Conservation (phyloP, 371 early-diverging fungal species). For the Fennellomyces sp. region DNA sequence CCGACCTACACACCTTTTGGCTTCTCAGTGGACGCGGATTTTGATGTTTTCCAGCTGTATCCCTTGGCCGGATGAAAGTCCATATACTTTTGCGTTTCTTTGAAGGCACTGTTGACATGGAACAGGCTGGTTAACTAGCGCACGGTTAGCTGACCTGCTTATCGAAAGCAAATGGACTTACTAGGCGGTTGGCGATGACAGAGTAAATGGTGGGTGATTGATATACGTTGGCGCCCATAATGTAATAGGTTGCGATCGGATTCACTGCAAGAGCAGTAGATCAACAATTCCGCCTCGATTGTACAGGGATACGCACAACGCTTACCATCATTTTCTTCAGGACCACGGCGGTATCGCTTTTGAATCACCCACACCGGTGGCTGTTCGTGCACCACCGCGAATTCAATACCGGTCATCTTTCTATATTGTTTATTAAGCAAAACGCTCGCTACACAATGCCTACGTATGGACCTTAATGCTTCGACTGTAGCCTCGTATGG, state of each 20-base stretch:
- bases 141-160: no score
- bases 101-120: slow-evolving; percentile 73
- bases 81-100: slow-evolving; percentile 63
- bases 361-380: slow-evolving; percentile 86
- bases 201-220: slow-evolving; percentile 88
- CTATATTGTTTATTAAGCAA: slow-evolving; percentile 33
- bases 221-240: slow-evolving; percentile 90
- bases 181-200: slow-evolving; percentile 81
- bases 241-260: slow-evolving; percentile 84
- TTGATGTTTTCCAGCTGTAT: slow-evolving; percentile 70
- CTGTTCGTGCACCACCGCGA: slow-evolving; percentile 76
- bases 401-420: slow-evolving; percentile 90
- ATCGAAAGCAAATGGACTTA: no score
- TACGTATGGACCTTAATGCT: slow-evolving; percentile 68
- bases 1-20: background rate
- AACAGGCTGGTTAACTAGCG: slow-evolving; percentile 72
- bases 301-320: background rate
- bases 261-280: slow-evolving; percentile 31
- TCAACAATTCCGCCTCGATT: no score
- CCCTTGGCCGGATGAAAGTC: slow-evolving; percentile 78
- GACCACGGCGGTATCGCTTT: slow-evolving; percentile 74
- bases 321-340: slow-evolving; percentile 60
- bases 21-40: background rate
- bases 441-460: no score
- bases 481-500: slow-evolving; percentile 53